phyloP scores from a whole-genome alignment of 495 filamentous ascomycete species.

The Lophiostoma macrostomum region DNA sequence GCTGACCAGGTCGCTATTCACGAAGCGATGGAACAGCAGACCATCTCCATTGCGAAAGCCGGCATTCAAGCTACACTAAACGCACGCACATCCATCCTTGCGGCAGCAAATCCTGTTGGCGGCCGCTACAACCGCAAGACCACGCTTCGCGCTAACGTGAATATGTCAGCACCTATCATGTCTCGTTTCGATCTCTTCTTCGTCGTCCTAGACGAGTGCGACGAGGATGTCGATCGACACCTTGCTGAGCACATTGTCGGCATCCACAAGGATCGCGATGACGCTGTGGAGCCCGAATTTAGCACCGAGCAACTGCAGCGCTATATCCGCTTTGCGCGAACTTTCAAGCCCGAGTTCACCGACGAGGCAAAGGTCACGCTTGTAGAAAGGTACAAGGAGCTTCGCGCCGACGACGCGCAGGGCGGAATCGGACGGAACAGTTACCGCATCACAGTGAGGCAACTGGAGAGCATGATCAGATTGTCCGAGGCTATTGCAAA shows the following conservation, averaged over 20 bases:
- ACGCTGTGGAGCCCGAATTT: conserved; percentile 85
- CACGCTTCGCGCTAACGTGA: conserved; percentile 89
- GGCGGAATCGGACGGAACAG: conserved; percentile 88
- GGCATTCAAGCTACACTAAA: conserved; percentile 98
- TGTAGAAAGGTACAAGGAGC: conserved; percentile 93
- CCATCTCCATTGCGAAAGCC: conserved; percentile 98
- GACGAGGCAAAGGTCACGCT: conserved; percentile 79
- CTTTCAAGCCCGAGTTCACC: conserved; percentile 90
- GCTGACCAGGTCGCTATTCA: conserved; percentile 97
- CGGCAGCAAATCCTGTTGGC: conserved; percentile 93
- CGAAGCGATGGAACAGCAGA: conserved; percentile 99
- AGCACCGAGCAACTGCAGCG: conserved; percentile 95
- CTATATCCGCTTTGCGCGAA: conserved; percentile 94
- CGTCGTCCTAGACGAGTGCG: conserved; percentile 95
- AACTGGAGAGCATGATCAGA: conserved; percentile 93
- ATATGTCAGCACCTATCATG: conserved; percentile 99
- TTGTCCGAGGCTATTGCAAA: conserved; percentile 95
- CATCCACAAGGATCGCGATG: conserved; percentile 88
- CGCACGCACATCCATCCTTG: conserved; percentile 89
- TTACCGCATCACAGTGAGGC: conserved; percentile 94
- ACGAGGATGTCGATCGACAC: conserved; percentile 84
- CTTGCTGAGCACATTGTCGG: conserved; percentile 92
- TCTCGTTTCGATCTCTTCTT: conserved; percentile 99
- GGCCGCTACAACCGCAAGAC: conserved; percentile 95
- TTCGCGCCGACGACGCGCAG: conserved; percentile 89